Percentiles rank a stretch among this genome's conserved stretches.
These are phyloP conservation scores for Geosiphon pyriformis DNA, from an alignment of 192 early-diverging fungal species.

Conservation along the genomic window DNA sequence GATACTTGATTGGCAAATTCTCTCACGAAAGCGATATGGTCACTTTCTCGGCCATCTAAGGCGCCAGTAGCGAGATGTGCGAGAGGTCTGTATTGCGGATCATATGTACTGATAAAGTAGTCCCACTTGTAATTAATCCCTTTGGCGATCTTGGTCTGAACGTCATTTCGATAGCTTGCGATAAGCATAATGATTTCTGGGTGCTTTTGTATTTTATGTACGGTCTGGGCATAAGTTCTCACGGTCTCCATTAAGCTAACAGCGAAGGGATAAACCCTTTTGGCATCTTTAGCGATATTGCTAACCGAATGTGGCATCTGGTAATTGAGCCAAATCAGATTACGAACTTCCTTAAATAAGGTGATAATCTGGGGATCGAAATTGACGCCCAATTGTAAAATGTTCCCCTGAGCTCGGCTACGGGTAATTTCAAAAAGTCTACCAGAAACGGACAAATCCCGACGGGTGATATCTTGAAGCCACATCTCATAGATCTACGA, in stretches of 20 bases:
- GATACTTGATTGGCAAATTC: slow-evolving; percentile 88
- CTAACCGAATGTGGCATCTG: slow-evolving; percentile 86
- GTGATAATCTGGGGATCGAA: slow-evolving; percentile 94
- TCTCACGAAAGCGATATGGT: slow-evolving; percentile 88
- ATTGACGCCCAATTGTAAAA: slow-evolving; percentile 80
- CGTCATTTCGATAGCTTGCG: slow-evolving; percentile 92
- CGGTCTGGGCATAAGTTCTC: slow-evolving; percentile 84
- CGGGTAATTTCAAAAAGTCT: slow-evolving; percentile 86
- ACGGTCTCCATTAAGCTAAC: slow-evolving; percentile 95
- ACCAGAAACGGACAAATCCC: slow-evolving; percentile 79
- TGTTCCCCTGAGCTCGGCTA: slow-evolving; percentile 66
- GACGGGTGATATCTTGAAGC: slow-evolving; percentile 75
- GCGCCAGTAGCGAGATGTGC: slow-evolving; percentile 41
- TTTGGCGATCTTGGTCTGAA: slow-evolving; percentile 77
- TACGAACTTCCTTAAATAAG: slow-evolving; percentile 98
- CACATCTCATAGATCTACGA: slow-evolving; percentile 81
- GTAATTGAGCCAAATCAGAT: slow-evolving; percentile 93
- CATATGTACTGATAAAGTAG: slow-evolving; percentile 82
- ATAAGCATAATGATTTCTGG: slow-evolving; percentile 73
- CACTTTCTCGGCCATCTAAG: slow-evolving; percentile 70
- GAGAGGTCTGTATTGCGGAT: slow-evolving; percentile 32
- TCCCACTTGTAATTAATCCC: slow-evolving; percentile 87
- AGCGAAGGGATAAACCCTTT: slow-evolving; percentile 96
- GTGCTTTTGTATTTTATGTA: slow-evolving; percentile 72
- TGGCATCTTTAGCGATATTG: slow-evolving; percentile 90